Evolutionary conservation across 2,329 filamentous ascomycete species (phyloP).

Genomic region (Sclerotinia nivalis): DNA sequence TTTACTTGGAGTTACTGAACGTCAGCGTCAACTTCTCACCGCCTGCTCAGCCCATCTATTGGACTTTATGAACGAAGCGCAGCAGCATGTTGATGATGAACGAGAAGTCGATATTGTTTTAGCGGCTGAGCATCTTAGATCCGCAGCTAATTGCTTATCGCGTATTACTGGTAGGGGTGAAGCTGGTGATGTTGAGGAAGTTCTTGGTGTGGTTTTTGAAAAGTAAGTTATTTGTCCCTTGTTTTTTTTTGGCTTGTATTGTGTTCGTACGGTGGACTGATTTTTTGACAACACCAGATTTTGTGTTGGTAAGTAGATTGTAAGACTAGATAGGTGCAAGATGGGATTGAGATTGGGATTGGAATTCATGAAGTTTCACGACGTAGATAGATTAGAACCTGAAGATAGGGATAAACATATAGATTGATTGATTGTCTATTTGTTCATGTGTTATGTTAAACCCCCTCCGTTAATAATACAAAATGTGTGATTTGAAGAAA

Average conservation of each 20-base stretch:
- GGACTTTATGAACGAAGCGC: conserved; percentile 66
- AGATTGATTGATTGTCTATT: not conserved
- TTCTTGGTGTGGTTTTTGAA: conserved; percentile 95
- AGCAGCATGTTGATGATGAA: conserved; percentile 32
- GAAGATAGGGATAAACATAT: not conserved
- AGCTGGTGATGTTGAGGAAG: conserved; percentile 88
- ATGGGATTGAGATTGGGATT: not conserved
- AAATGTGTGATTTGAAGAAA: not conserved
- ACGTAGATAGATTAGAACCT: not conserved
- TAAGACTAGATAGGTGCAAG: not conserved
- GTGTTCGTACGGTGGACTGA: conserved; percentile 10
- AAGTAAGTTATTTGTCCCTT: conserved; percentile 57
- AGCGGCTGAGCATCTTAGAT: conserved; percentile 84
- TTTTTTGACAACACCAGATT: conserved; percentile 33
- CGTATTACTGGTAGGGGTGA: conserved; percentile 86
- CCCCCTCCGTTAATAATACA: conserved; percentile 3
- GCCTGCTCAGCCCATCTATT: conserved; percentile 72
- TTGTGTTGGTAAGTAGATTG: conserved; percentile 38
- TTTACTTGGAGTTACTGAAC: conserved; percentile 84
- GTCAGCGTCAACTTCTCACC: conserved; percentile 79
- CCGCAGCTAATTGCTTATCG: conserved; percentile 76
- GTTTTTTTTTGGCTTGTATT: not conserved
- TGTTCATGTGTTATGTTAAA: too few relatives aligned
- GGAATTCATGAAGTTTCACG: not conserved
- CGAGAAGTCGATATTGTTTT: conserved; percentile 78